Evolutionary conservation across 805 yeast genomes (phyloP).

Genomic region (Kurtzmaniella fragi): DNA sequence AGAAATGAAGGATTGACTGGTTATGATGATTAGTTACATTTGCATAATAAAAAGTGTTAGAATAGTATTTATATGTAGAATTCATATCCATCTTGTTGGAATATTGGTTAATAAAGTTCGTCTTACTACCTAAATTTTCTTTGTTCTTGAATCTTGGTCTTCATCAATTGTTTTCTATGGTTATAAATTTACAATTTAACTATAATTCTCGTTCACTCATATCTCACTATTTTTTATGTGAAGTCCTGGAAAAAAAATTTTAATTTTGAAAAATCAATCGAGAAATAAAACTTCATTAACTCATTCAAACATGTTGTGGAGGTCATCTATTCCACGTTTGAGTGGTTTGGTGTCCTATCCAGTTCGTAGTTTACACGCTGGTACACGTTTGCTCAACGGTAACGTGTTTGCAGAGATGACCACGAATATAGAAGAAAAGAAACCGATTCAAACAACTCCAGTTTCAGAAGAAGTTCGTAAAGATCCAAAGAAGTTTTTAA

Average conservation of each 20-base stretch:
- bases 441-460: constrained; percentile 5
- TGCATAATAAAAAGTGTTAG: too few species aligned
- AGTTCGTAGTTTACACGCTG: constrained; percentile 3
- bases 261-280: too few species aligned
- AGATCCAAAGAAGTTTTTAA: constrained; percentile 8
- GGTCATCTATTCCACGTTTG: too few species aligned
- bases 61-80: background rate
- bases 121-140: too few species aligned
- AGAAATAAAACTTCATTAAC: too few species aligned
- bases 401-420: constrained; percentile 11
- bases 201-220: background rate
- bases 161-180: too few species aligned
- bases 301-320: too few species aligned
- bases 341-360: constrained; percentile 3
- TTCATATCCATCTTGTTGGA: too few species aligned
- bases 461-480: constrained; percentile 7
- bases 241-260: too few species aligned
- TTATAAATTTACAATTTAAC: background rate
- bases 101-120: too few species aligned
- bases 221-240: background rate
- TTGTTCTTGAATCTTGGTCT: too few species aligned
- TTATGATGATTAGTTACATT: constrained; percentile 40
- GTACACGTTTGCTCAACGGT: constrained; percentile 9
- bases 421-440: constrained; percentile 2
- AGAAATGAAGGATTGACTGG: constrained; percentile 49